Evolutionary conservation across 208 protist species (phyloP), one percentile per base, ranked within the genome.

Genomic region (Spongospora subterranea): DNA sequence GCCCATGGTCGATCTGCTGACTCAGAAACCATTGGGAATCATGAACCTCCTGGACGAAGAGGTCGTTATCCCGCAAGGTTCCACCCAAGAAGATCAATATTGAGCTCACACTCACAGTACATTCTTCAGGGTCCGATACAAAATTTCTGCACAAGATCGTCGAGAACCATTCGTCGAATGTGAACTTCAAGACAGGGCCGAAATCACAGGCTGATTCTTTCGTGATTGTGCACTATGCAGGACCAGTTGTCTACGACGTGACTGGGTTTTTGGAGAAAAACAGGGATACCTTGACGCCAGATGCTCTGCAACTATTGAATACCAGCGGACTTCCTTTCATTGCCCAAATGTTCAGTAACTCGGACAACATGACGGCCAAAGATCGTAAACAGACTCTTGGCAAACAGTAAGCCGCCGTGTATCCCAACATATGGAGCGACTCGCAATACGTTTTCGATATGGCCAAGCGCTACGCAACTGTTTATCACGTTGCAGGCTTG

Each of bases 171-270:
- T 35, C 71, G 71, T 39, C 17, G 17, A 35, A 82, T 43, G 35
- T n/a, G 71, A 6, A 82, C n/a, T 82, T 82, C 71, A 6, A 35
- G 71, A 82, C n/a, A n/a, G 71, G 71, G 6, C 35, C 35, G 17
- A n/a, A n/a, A 13, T 40, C 6, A 6, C 24, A 6, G 50, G 71
- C 35, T 6, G 35, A 6, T 17, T 43, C n/a, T 6, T 96, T 97
- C 90, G 93, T 91, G 35, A 88, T 97, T 90, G 43, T 77, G 41
- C 96, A 97, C 91, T 97, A 97, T 90, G 95, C 96, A 29, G 95
- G 93, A 45, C 88, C 93, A 46, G 95, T 97, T 41, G 92, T 91
- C n/a, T 96, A 96, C 91, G 45, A 93, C 17, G 39, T 66, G 0
- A 53, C 0, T 13, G 93, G 93, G 35, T 96, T 95, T 64, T 71